A percentile compares a stretch with the other conserved stretches of the same genome.
These are phyloP conservation scores for Emmonsiellopsis sp. DNA, from an alignment of 2,329 filamentous ascomycete species.

Conservation along the genomic window DNA sequence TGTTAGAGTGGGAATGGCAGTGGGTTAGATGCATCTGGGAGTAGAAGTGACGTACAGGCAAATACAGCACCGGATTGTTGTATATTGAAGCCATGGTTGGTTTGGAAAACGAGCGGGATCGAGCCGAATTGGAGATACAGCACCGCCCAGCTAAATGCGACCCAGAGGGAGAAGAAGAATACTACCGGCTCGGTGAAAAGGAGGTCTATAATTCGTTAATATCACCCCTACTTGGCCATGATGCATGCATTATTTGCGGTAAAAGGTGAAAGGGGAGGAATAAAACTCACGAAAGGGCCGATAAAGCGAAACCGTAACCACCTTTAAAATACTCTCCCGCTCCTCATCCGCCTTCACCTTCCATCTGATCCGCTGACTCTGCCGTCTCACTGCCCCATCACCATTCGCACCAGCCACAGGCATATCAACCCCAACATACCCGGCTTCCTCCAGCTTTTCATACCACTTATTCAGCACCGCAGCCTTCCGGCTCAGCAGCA, in stretches of 20 bases:
- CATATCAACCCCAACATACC: constrained; percentile 49
- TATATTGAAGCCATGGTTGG: constrained; percentile 58
- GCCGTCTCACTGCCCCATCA: constrained; percentile 17
- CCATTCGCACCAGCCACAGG: constrained; percentile 15
- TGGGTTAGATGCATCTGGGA: not conserved
- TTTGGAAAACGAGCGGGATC: constrained; percentile 66
- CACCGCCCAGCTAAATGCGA: constrained; percentile 80
- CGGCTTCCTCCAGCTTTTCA: constrained; percentile 57
- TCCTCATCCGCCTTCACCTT: constrained; percentile 71
- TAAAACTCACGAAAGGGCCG: constrained; percentile 58
- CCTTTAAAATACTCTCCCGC: constrained; percentile 55
- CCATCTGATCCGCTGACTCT: constrained; percentile 59
- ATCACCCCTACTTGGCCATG: not conserved
- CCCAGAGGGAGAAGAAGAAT: constrained; percentile 75
- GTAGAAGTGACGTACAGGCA: constrained; percentile 27
- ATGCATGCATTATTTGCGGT: too few relatives aligned
- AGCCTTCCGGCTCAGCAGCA: constrained; percentile 70
- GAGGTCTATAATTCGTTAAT: constrained; percentile 34
- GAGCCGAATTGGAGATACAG: constrained; percentile 78
- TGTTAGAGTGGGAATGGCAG: not conserved
- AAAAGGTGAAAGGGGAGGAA: not conserved
- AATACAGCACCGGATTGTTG: constrained; percentile 66
- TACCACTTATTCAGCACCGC: constrained; percentile 69
- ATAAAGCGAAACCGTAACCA: constrained; percentile 65
- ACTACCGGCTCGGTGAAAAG: constrained; percentile 56